Base-by-base conservation (phyloP, 768 basidiomycete species). In the Pseudohyphozyma bogoriensis region DNA sequence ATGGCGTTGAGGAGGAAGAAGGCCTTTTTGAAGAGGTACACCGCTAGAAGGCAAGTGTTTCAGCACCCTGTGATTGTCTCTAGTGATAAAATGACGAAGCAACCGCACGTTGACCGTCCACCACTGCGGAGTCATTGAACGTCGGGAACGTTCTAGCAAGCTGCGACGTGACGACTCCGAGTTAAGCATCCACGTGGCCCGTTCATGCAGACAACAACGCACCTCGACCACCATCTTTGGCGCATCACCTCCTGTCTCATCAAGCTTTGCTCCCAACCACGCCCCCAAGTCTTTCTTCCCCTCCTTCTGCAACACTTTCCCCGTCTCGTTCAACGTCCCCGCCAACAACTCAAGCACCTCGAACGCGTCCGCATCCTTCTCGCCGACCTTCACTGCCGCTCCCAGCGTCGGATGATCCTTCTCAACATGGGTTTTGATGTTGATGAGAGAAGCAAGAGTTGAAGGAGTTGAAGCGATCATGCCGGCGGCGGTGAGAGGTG, bases 1-100 rank as follows among this genome's bases (percentile, higher is more conserved):
- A 91, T 74, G 29, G 82, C 83, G 63, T 87, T 82, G 54, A 89
- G 76, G 54, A 91, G 79, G 73, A 89, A 88, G 35, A 93, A 76
- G 3, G 86, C 88, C 70, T 91, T 93, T 74, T 89, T 90, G 79
- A 89, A 88, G 70, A 87, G 82, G 74, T 88, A 91, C 28, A 89
- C 51, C 20, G 39, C 51, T 51, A 31, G 45, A 44, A 12, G 28
- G 32, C 9, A 39, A 11, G 46, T 56, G 37, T 37, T 15, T 42
- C 40, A 32, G 35, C 8, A 22, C 28, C 16, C 42, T 20, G 5
- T 24, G 42, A 44, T 8, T 6, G 42, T 7, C 9, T 20, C 8
- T 16, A 36, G n/a, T 4, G 16, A 36, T 8, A 20, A 36, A 36
- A 20, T 35, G 35, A 22, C 4, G 10, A 51, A n/a, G n/a, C n/a